phyloP scores from a whole-genome alignment of 2,329 filamentous ascomycete genomes.

The Pseudonectria foliicola region DNA sequence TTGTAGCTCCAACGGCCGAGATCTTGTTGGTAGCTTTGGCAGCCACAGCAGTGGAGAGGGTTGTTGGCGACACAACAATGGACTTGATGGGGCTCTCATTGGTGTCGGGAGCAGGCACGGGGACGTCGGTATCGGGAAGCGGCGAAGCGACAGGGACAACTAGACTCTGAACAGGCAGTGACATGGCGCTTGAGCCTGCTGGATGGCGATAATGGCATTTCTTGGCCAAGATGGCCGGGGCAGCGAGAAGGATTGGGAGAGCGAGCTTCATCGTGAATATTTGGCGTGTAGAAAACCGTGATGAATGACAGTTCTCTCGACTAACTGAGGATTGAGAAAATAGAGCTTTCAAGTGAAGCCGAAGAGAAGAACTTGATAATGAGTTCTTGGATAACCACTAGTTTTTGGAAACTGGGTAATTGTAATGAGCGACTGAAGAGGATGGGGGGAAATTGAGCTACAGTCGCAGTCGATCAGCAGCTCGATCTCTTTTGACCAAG shows the following conservation, averaged over 20 bases:
- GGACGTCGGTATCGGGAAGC: slow-evolving; percentile 1
- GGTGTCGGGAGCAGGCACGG: not conserved
- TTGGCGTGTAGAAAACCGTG: not conserved
- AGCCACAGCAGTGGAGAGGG: slow-evolving; percentile 8
- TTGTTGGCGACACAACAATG: slow-evolving; percentile 3
- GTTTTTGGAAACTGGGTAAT: too few relatives aligned
- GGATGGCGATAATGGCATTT: slow-evolving; percentile 13
- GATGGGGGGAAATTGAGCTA: too few relatives aligned
- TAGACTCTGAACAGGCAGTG: slow-evolving; percentile 4
- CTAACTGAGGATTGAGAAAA: too few relatives aligned
- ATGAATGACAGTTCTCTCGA: too few relatives aligned
- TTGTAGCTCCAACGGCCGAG: slow-evolving; percentile 1
- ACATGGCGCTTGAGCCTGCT: slow-evolving; percentile 2
- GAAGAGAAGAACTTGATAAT: too few relatives aligned
- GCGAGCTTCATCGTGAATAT: slow-evolving; percentile 22
- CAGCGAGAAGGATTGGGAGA: slow-evolving; percentile 16
- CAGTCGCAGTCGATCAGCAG: too few relatives aligned
- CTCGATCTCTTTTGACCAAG: too few relatives aligned
- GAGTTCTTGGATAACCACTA: too few relatives aligned
- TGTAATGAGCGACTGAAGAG: too few relatives aligned
- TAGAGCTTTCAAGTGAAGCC: too few relatives aligned
- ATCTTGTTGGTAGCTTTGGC: not conserved
- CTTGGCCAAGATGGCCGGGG: slow-evolving; percentile 20
- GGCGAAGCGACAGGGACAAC: slow-evolving; percentile 1
- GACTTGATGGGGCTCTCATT: slow-evolving; percentile 3